Evolutionary conservation across 129 eudicot species (phyloP).

Genomic region (Flaveria trinervia): DNA sequence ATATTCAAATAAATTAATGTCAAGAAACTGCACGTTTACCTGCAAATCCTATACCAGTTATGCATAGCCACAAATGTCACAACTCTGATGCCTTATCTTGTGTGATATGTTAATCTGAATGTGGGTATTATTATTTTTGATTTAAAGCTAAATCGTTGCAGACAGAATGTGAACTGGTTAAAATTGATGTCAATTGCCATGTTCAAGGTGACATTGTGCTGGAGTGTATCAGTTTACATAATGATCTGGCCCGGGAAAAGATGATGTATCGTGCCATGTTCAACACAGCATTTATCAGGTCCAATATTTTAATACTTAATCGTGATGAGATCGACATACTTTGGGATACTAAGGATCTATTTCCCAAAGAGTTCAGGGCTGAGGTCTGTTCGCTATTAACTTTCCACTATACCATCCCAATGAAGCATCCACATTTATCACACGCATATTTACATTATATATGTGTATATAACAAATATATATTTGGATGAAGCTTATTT

Average conservation of each 20-base stretch:
- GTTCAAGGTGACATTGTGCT: slow-evolving; percentile 91
- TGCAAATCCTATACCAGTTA: neutral
- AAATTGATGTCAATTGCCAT: slow-evolving; percentile 83
- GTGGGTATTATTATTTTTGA: neutral
- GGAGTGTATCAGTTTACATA: slow-evolving; percentile 70
- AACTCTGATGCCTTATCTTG: slow-evolving; percentile 11
- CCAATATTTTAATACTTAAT: slow-evolving; percentile 83
- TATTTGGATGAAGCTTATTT: slow-evolving; percentile 74
- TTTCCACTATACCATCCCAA: slow-evolving; percentile 17
- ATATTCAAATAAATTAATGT: neutral
- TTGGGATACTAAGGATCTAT: slow-evolving; percentile 83
- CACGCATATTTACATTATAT: neutral
- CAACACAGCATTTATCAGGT: slow-evolving; percentile 91
- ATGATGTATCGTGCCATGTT: slow-evolving; percentile 89
- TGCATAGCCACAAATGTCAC: neutral
- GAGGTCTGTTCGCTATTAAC: slow-evolving; percentile 52
- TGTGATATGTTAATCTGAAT: slow-evolving; percentile 8
- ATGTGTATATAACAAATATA: slow-evolving; percentile 16
- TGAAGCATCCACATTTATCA: neutral
- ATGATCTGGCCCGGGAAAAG: slow-evolving; percentile 66
- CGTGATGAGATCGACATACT: slow-evolving; percentile 84
- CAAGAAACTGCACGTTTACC: neutral
- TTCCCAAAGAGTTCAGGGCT: slow-evolving; percentile 78
- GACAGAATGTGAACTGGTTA: slow-evolving; percentile 79
- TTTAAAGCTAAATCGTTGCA: slow-evolving; percentile 38